A percentile compares a stretch with the other conserved stretches of the same genome.
Evolutionary conservation across 805 yeast genomes (phyloP).

Genomic region (Myxozyma mucilagina): DNA sequence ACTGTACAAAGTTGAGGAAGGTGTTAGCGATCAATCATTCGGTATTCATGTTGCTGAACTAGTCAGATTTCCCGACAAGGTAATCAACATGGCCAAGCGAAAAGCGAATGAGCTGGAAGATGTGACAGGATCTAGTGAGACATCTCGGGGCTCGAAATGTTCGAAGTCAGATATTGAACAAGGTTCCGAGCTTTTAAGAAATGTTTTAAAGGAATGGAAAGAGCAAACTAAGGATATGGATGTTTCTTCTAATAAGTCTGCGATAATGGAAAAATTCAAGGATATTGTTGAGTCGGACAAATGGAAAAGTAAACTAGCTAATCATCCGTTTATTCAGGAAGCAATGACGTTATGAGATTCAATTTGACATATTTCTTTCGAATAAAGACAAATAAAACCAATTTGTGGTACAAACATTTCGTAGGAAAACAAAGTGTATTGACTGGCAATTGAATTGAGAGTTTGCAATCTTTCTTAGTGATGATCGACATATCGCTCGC

Average conservation of each 20-base stretch:
- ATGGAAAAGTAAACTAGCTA: conserved; percentile 14
- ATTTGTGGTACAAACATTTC: no score
- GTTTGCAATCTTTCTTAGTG: no score
- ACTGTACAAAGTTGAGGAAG: conserved; percentile 90
- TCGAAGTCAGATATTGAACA: conserved; percentile 51
- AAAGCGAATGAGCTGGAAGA: conserved; percentile 86
- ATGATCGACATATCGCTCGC: no score
- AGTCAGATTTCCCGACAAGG: conserved; percentile 87
- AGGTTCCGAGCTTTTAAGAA: conserved; percentile 55
- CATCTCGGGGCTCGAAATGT: conserved; percentile 52
- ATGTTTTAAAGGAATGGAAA: conserved; percentile 47
- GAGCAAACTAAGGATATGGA: not conserved
- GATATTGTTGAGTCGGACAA: conserved; percentile 17
- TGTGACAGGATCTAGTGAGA: conserved; percentile 46
- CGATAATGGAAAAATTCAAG: conserved; percentile 19
- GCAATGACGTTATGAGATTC: conserved; percentile 22
- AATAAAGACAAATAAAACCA: no score
- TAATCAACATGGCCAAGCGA: conserved; percentile 91
- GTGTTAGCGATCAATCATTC: conserved; percentile 93
- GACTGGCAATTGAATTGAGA: no score
- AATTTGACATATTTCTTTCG: no score
- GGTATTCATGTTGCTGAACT: conserved; percentile 98
- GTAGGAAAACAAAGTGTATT: no score
- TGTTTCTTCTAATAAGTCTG: conserved; percentile 1
- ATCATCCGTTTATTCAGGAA: conserved; percentile 20